These are phyloP conservation scores for Neobulgaria alba DNA, from an alignment of 2,329 filamentous ascomycete species.

Conservation along the genomic window DNA sequence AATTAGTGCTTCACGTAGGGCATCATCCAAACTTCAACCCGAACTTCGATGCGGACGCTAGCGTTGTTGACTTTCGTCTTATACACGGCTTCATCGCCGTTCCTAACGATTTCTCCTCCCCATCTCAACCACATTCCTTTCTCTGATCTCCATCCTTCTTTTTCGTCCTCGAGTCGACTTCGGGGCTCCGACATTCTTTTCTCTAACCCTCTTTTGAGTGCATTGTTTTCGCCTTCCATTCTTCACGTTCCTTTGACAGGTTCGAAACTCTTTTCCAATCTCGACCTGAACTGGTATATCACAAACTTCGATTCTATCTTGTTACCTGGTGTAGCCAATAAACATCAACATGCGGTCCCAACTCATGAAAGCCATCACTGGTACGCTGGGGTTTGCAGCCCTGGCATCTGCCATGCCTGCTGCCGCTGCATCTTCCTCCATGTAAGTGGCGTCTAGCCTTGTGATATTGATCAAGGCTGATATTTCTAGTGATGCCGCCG, in stretches of 20 bases:
- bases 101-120: not conserved
- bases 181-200: not conserved
- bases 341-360: conserved; percentile 19
- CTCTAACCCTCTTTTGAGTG: not conserved
- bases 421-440: conserved; percentile 7
- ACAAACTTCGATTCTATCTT: not conserved
- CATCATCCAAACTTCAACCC: too few species aligned
- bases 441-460: not conserved
- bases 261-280: not conserved
- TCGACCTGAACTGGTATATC: not conserved
- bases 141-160: not conserved
- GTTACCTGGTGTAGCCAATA: not conserved
- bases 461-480: conserved; percentile 5
- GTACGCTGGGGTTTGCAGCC: conserved; percentile 13
- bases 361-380: conserved; percentile 6
- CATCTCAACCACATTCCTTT: not conserved
- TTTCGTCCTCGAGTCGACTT: not conserved
- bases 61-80: too few species aligned
- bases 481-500: conserved; percentile 9
- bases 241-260: not conserved
- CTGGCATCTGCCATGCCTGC: conserved; percentile 13
- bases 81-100: not conserved
- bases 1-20: too few species aligned
- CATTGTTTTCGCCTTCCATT: not conserved
- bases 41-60: too few species aligned